phyloP scores from a whole-genome alignment of 768 basidiomycete species.

The Lentinula lateritia region DNA sequence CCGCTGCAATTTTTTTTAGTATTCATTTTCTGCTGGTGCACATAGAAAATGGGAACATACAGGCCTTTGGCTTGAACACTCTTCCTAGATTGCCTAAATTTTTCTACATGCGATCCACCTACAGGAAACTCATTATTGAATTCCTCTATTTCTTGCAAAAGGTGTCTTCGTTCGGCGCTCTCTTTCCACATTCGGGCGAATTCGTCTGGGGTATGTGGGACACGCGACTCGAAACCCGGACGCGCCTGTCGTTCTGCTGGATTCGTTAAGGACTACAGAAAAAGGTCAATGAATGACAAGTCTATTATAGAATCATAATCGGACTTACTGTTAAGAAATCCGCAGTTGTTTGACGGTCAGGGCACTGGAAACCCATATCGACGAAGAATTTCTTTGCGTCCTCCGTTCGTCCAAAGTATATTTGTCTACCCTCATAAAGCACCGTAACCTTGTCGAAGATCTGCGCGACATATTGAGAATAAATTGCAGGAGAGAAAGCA shows the following conservation, averaged over 20 bases:
- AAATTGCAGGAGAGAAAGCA: background rate
- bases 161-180: slow-evolving; percentile 23
- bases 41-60: slow-evolving; percentile 4
- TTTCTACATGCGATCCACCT: slow-evolving; percentile 17
- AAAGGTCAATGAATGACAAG: background rate
- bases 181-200: slow-evolving; percentile 32
- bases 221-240: slow-evolving; percentile 26
- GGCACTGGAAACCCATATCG: slow-evolving; percentile 39
- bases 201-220: slow-evolving; percentile 37
- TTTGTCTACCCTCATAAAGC: slow-evolving; percentile 40
- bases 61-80: slow-evolving; percentile 32
- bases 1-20: slow-evolving; percentile 10
- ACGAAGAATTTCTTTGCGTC: slow-evolving; percentile 39
- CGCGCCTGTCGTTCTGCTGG: slow-evolving; percentile 29
- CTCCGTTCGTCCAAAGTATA: slow-evolving; percentile 38
- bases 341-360: slow-evolving; percentile 38
- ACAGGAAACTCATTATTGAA: slow-evolving; percentile 26
- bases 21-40: background rate
- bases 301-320: background rate
- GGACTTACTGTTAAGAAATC: slow-evolving; percentile 33
- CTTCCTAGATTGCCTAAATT: slow-evolving; percentile 24
- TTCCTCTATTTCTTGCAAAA: slow-evolving; percentile 21
- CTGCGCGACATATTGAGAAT: slow-evolving; percentile 2
- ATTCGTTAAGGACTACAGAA: slow-evolving; percentile 24
- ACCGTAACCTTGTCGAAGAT: slow-evolving; percentile 42